phyloP scores from a whole-genome alignment of 1,284 basidiomycete species.

The Volvariella volvacea region DNA sequence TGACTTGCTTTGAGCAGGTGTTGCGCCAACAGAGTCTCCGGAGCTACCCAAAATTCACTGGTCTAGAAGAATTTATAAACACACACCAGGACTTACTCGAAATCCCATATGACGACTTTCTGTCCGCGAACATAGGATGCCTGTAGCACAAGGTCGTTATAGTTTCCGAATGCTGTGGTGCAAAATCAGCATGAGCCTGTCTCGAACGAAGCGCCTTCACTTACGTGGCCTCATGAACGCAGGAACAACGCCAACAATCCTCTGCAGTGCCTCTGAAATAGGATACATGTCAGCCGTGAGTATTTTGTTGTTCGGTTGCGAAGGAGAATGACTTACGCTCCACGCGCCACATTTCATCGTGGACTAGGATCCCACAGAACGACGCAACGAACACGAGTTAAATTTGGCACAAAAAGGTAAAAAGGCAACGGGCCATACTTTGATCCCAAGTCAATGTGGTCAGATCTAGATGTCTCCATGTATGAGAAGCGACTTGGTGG shows the following conservation, averaged over 20 bases:
- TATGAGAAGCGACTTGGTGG: slow-evolving; percentile 49
- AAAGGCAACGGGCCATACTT: slow-evolving; percentile 24
- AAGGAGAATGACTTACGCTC: slow-evolving; percentile 17
- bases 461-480: slow-evolving; percentile 47
- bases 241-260: slow-evolving; percentile 24
- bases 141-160: slow-evolving; percentile 36
- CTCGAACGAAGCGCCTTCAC: slow-evolving; percentile 7
- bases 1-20: slow-evolving; percentile 22
- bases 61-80: too few relatives aligned
- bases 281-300: slow-evolving; percentile 3
- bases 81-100: slow-evolving; percentile 22
- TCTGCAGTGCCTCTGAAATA: slow-evolving; percentile 22
- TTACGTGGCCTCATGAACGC: slow-evolving; percentile 31
- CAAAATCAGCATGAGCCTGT: neutral
- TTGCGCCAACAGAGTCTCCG: slow-evolving; percentile 30
- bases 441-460: slow-evolving; percentile 32
- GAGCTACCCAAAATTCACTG: too few relatives aligned
- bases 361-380: slow-evolving; percentile 14
- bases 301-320: neutral
- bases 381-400: too few relatives aligned
- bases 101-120: slow-evolving; percentile 30
- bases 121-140: slow-evolving; percentile 26
- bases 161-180: slow-evolving; percentile 26
- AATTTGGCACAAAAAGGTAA: neutral
- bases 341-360: slow-evolving; percentile 23